Base-by-base conservation (phyloP, 192 early-diverging fungal species). In the Coemansia sp. region DNA sequence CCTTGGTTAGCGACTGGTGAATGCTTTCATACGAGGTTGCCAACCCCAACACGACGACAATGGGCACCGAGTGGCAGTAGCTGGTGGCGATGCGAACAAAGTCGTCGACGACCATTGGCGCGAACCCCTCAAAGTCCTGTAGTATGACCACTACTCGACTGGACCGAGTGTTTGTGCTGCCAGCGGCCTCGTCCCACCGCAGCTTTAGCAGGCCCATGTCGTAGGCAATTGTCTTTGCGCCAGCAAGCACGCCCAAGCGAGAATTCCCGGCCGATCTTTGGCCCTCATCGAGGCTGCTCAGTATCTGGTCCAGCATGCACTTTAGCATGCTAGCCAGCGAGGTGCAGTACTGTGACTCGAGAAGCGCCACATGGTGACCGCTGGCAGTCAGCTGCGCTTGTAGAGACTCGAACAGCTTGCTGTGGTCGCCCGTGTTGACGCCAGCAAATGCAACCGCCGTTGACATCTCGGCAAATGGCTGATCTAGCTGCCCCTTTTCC, bases 81-180 rank as follows among this genome's bases (percentile, higher is more conserved):
- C 89, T 83, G 68, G 91, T 91, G 40, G 70, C 69, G 29, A 75
- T 68, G 18, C 83, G 84, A 59, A 95, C 85, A 67, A 95, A 86
- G 64, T 92, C 87, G 61, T 93, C 86, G 5, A 95, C 84, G 0
- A 94, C 80, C 13, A 69, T 68, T 7, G 88, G 84, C 37, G 87
- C 84, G 60, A 97, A 95, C 43, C 89, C 84, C 68, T 97, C 95
- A 79, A 94, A 92, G 69, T 97, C 93, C 65, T 94, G 90, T 50
- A 97, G 65, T 32, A 94, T 88, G 24, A 95, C 71, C 3, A 94
- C 90, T 3, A 94, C 44, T 12, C 68, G 67, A 13, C 47, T 71
- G 47, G 49, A 15, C 80, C 87, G 2, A 79, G 74, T 2, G 29
- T 35, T 56, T 30, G 39, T 55, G 38, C 34, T 20, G 22, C 40